These are phyloP conservation scores for Backusella australiensis DNA, from an alignment of 192 early-diverging fungal genomes.

Conservation along the genomic window DNA sequence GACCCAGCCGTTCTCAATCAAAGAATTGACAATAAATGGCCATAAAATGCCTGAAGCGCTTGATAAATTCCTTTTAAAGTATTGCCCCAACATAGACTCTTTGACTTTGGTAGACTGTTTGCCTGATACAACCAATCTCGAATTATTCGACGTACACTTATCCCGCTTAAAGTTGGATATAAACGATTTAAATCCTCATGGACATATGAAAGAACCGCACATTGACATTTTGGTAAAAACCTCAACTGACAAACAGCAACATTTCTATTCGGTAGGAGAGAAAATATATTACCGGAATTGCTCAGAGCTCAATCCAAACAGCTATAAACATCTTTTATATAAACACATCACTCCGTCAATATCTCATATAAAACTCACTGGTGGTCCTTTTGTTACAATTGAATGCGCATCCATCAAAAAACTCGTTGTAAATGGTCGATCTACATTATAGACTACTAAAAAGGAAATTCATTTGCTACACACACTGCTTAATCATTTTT, in stretches of 20 bases:
- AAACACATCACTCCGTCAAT: neutral
- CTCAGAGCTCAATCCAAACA: neutral
- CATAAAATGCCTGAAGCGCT: neutral
- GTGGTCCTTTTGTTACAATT: neutral
- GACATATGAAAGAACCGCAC: neutral
- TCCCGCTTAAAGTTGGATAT: neutral
- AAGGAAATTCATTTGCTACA: neutral
- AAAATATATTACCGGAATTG: neutral
- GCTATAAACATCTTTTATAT: neutral
- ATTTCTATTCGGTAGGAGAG: neutral
- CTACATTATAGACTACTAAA: neutral
- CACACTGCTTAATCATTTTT: neutral
- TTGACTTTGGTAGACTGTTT: neutral
- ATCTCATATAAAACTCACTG: neutral
- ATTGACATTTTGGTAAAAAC: slow-evolving; percentile 2
- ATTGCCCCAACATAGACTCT: neutral
- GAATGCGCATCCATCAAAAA: neutral
- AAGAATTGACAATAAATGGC: neutral
- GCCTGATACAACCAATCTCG: neutral
- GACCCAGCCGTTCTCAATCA: neutral
- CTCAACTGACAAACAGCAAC: neutral
- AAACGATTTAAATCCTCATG: neutral
- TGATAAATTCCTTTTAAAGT: neutral
- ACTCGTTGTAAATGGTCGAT: neutral
- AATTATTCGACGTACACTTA: neutral